Evolutionary conservation across 768 basidiomycete species (phyloP), one percentile per base, ranked within the genome.

Genomic region (Cystofilobasidium bisporidii): DNA sequence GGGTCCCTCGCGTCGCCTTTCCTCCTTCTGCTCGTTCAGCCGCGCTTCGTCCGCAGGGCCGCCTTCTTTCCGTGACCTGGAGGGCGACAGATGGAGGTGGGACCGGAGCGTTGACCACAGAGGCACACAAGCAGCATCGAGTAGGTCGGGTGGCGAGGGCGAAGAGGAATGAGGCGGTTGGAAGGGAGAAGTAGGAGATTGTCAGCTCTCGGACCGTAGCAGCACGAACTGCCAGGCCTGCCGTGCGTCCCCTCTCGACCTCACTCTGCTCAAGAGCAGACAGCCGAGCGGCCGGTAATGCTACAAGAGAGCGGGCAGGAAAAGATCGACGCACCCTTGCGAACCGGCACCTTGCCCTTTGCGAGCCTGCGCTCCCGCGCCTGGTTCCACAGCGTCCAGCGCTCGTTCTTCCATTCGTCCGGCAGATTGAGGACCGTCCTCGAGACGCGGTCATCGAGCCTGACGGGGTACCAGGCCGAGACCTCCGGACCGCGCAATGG

Each of bases 391-490:
- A 33, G 28, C 20, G 17, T 15, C 17, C 20, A 57, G 22, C 24
- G 17, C n/a, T 53, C 60, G 32, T 55, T 56, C 26, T 38, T 24
- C 60, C 60, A 68, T 0, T 17, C n/a, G 4, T 26, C 32, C 2
- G 47, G 48, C 56, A 62, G 62, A 38, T 62, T 38, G 47, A 68
- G 61, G 15, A 61, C 45, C 9, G 10, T 2, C 20, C 56, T 20
- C 40, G 61, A 40, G 32, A 68, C 61, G 17, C 36, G 26, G 38
- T 68, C 61, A 2, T 53, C 40, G 60, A 63, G 61, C 43, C 28
- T 28, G 12, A 47, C 32, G 17, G 67, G 67, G 47, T 68, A 68
- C 55, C 56, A 68, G 14, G 67, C 61, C 12, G 24, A 26, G 32
- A 56, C 30, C 28, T 56, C 30, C 4, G 61, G 61, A 24, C 67